Evolutionary conservation across 2,329 filamentous ascomycete genomes (phyloP).

Genomic region (Neonectria coccinea): DNA sequence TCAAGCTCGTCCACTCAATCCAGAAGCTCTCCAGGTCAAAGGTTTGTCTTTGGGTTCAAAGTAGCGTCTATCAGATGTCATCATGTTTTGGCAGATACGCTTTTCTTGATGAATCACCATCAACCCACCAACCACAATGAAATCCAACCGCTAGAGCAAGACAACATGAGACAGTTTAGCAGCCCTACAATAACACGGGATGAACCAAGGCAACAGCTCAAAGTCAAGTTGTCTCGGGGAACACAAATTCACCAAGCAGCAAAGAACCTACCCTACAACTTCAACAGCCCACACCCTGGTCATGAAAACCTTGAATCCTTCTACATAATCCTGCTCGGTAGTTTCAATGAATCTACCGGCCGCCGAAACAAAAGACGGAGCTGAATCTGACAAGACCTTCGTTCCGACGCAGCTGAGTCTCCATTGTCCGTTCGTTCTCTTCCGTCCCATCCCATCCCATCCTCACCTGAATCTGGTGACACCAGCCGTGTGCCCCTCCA

Average conservation of each 20-base stretch:
- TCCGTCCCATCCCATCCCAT: neutral
- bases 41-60: neutral
- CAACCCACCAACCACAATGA: conserved; percentile 4
- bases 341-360: conserved; percentile 20
- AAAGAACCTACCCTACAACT: neutral
- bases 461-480: conserved; percentile 41
- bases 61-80: neutral
- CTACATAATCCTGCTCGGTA: neutral
- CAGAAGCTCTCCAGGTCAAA: neutral
- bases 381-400: conserved; percentile 18
- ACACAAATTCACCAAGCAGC: conserved; percentile 3
- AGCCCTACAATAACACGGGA: conserved; percentile 17
- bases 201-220: conserved; percentile 5
- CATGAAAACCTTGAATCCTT: conserved; percentile 4
- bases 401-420: conserved; percentile 9
- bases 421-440: neutral
- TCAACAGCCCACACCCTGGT: neutral
- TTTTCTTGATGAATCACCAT: neutral
- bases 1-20: neutral
- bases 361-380: conserved; percentile 29
- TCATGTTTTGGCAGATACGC: neutral
- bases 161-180: neutral
- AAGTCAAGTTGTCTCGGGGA: neutral
- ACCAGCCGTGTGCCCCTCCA: conserved; percentile 5
- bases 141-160: conserved; percentile 5